Evolutionary conservation across 352 stramenopile genomes (phyloP).

Genomic region (Globisporangium echinulatum): DNA sequence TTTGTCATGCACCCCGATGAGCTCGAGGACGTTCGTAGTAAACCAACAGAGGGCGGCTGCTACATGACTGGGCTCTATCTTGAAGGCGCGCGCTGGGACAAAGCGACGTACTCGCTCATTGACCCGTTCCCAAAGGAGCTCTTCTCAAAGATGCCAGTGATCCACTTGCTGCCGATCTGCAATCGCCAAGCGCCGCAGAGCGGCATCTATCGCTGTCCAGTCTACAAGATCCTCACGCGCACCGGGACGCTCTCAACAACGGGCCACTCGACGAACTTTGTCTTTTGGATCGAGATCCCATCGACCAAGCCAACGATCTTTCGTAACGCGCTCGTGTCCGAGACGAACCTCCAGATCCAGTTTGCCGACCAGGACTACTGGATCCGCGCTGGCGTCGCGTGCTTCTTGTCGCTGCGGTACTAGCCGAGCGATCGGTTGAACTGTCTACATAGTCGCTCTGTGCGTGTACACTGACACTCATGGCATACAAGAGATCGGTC

Average conservation of each 20-base stretch:
- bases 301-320: constrained; percentile 68
- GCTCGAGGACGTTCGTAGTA: constrained; percentile 29
- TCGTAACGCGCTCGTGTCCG: constrained; percentile 88
- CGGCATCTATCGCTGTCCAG: constrained; percentile 90
- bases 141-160: constrained; percentile 88
- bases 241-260: constrained; percentile 93
- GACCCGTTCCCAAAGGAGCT: constrained; percentile 90
- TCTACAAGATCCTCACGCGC: constrained; percentile 94
- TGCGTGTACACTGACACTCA: too few species aligned
- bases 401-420: constrained; percentile 91
- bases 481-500: too few species aligned
- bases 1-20: constrained; percentile 67
- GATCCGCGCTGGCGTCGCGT: constrained; percentile 94
- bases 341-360: constrained; percentile 89
- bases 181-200: constrained; percentile 70
- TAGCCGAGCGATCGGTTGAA: constrained; percentile 23
- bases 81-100: constrained; percentile 89
- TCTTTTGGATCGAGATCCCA: constrained; percentile 96
- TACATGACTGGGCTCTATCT: constrained; percentile 91
- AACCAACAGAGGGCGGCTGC: constrained; percentile 52
- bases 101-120: constrained; percentile 56
- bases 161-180: constrained; percentile 81
- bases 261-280: constrained; percentile 96
- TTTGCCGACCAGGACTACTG: constrained; percentile 92
- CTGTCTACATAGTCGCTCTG: too few species aligned